Evolutionary conservation across 371 early-diverging fungal genomes (phyloP).

Genomic region (Dichotomocladium elegans): DNA sequence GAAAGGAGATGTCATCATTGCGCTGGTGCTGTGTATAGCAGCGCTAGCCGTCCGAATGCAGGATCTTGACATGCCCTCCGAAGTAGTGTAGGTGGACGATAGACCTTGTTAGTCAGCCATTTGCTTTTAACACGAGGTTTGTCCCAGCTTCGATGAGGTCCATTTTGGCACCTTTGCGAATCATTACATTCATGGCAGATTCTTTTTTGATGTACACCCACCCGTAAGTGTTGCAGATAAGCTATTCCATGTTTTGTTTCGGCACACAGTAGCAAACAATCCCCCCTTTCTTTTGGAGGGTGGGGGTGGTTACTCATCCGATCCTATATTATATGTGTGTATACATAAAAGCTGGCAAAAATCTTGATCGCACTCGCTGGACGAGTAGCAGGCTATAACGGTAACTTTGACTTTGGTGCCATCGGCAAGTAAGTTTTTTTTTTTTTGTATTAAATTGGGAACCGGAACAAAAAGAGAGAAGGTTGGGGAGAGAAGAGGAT

Average conservation of each 20-base stretch:
- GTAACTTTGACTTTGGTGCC: conserved; percentile 80
- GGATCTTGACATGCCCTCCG: conserved; percentile 6
- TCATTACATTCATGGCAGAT: conserved; percentile 86
- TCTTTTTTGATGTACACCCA: conserved; percentile 95
- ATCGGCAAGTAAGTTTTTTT: conserved; percentile 68
- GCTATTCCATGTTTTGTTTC: too few species aligned
- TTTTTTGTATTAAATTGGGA: too few species aligned
- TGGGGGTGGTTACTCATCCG: too few species aligned
- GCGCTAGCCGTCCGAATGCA: conserved; percentile 1
- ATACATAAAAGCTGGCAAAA: conserved; percentile 75
- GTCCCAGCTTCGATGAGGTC: conserved; percentile 90
- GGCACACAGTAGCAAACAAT: too few species aligned
- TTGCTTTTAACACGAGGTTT: too few species aligned
- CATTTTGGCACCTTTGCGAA: conserved; percentile 99
- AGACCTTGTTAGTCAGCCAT: too few species aligned
- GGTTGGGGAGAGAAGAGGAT: too few species aligned
- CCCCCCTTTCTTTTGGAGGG: too few species aligned
- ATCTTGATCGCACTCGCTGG: conserved; percentile 84
- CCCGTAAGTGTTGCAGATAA: conserved; percentile 37
- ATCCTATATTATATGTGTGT: too few species aligned
- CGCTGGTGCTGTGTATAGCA: too few species aligned
- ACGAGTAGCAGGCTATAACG: conserved; percentile 78
- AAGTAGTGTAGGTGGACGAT: conserved; percentile 18
- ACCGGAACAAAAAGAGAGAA: too few species aligned
- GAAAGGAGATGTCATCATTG: too few species aligned